Percentiles rank a stretch among this genome's conserved stretches.
phyloP scores from a whole-genome alignment of 495 filamentous ascomycete genomes.

The Xeromyces bisporus region DNA sequence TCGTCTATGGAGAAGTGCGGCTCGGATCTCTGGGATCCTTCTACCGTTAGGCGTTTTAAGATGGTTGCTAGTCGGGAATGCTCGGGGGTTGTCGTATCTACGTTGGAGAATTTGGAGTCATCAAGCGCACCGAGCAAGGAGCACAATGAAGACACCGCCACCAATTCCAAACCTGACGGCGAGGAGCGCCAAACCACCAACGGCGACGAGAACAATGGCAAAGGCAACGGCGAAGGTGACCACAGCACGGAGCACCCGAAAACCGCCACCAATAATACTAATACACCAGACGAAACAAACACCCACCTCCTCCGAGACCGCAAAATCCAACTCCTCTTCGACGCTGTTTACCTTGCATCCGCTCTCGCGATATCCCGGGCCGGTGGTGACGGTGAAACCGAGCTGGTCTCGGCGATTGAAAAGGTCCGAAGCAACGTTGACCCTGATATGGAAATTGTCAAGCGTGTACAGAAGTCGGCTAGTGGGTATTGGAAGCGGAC shows the following conservation, averaged over 20 bases:
- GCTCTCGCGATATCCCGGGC: conserved; percentile 16
- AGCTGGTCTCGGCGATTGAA: conserved; percentile 29
- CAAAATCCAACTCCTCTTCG: conserved; percentile 62
- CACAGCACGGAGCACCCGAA: conserved; percentile 1
- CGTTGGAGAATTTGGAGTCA: conserved; percentile 10
- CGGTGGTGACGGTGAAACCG: conserved; percentile 13
- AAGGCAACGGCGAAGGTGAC: conserved; percentile 2
- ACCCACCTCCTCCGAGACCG: conserved; percentile 31
- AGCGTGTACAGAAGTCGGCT: conserved; percentile 37
- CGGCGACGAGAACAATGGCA: background rate
- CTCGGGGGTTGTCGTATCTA: conserved; percentile 7
- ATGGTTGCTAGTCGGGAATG: conserved; percentile 23
- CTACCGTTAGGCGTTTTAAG: conserved; percentile 49
- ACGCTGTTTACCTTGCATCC: conserved; percentile 47
- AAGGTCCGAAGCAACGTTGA: conserved; percentile 30
- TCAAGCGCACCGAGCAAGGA: conserved; percentile 1
- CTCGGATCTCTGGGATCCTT: conserved; percentile 67
- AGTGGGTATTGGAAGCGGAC: conserved; percentile 70
- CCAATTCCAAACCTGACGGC: background rate
- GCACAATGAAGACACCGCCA: background rate
- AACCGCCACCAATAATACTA: background rate
- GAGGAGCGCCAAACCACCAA: background rate
- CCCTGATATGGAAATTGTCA: conserved; percentile 23
- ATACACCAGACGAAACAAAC: conserved; percentile 1
- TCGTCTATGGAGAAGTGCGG: conserved; percentile 52